phyloP scores from a whole-genome alignment of 768 basidiomycete genomes.

The Lyophyllum atratum region DNA sequence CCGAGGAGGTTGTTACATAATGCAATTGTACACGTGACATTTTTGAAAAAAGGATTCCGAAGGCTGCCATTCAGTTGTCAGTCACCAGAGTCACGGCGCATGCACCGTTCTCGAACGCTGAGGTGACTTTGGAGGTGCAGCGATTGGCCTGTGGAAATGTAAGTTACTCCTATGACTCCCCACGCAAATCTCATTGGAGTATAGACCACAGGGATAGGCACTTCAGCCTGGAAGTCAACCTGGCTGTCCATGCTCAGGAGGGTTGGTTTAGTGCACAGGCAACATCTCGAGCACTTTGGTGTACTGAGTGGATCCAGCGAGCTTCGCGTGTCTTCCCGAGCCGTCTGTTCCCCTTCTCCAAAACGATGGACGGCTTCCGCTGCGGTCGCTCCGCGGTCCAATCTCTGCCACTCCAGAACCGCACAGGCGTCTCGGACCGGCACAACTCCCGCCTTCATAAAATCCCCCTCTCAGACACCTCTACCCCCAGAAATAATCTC shows the following conservation, averaged over 20 bases:
- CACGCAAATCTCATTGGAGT: background rate
- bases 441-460: background rate
- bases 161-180: background rate
- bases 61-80: background rate
- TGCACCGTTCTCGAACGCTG: background rate
- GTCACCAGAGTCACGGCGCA: background rate
- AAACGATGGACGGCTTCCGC: conserved; percentile 9
- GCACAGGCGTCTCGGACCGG: background rate
- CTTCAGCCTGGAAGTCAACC: conserved; percentile 29
- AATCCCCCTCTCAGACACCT: background rate
- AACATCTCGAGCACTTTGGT: conserved; percentile 46
- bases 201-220: conserved; percentile 10
- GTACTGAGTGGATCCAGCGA: conserved; percentile 22
- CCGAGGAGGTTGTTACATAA: background rate
- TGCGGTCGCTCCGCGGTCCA: background rate
- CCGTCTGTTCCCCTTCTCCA: background rate
- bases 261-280: conserved; percentile 54
- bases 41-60: background rate
- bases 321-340: conserved; percentile 8
- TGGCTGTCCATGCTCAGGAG: conserved; percentile 79
- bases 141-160: conserved; percentile 11
- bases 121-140: background rate
- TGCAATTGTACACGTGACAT: background rate
- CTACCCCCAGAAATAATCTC: conserved; percentile 9
- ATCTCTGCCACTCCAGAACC: background rate